These are phyloP conservation scores for Apophysomyces variabilis DNA, from an alignment of 371 early-diverging fungal genomes.

Conservation along the genomic window DNA sequence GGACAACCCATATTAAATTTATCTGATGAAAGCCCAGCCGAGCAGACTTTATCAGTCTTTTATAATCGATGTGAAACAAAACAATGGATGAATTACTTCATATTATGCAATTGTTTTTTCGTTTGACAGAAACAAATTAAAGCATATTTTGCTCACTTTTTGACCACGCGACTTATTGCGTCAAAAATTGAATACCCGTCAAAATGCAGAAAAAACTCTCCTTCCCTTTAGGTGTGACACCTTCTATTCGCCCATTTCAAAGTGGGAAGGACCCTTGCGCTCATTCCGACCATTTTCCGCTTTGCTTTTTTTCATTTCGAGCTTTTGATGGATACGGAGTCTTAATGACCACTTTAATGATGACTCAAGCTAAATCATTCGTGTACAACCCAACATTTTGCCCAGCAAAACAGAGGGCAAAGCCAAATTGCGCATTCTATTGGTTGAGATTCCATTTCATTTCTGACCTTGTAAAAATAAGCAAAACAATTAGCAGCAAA, in stretches of 20 bases:
- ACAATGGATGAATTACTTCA: background rate
- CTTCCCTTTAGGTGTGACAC: background rate
- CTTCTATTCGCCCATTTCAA: background rate
- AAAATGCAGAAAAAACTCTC: background rate
- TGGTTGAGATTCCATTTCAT: no score
- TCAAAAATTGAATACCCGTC: conserved; percentile 1
- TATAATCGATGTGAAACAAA: background rate
- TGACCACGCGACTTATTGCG: background rate
- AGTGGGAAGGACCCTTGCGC: conserved; percentile 1
- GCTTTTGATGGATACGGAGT: background rate
- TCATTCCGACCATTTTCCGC: background rate
- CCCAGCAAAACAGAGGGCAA: background rate
- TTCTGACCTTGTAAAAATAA: no score
- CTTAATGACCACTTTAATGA: background rate
- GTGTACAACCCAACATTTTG: background rate
- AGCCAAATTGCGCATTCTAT: background rate
- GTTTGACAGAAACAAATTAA: background rate
- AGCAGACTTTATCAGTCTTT: background rate
- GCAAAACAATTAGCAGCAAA: no score
- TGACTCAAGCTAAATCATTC: conserved; percentile 1
- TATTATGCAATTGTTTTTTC: background rate
- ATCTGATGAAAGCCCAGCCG: no score
- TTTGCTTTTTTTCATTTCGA: background rate
- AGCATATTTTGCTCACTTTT: background rate
- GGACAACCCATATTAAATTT: background rate